These are phyloP conservation scores for Acanthamoeba triangularis DNA, from an alignment of 208 protist genomes.

Conservation along the genomic window DNA sequence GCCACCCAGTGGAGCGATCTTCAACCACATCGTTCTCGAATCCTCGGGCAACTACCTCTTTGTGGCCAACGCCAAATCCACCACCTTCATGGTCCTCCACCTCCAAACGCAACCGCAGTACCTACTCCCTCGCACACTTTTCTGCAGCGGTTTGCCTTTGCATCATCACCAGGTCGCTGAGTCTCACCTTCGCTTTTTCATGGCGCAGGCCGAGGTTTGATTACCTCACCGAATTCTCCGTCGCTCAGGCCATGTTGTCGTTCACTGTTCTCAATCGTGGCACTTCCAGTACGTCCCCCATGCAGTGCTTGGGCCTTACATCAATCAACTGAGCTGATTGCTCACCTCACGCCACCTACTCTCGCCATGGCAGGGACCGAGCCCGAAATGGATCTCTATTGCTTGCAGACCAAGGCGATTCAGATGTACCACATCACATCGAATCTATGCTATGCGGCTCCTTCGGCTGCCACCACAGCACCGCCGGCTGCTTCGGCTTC, in stretches of 20 bases:
- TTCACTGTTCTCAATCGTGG: conserved; percentile 45
- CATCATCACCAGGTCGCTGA: not conserved
- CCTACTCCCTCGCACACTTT: not conserved
- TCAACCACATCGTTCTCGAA: conserved; percentile 64
- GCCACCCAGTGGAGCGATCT: conserved; percentile 5
- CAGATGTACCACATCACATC: conserved; percentile 73
- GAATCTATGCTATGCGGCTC: not conserved
- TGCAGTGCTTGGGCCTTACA: not conserved
- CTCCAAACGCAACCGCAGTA: conserved; percentile 33
- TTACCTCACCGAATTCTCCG: conserved; percentile 41
- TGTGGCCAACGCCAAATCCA: conserved; percentile 52
- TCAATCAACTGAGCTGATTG: not conserved
- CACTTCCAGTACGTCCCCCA: not conserved
- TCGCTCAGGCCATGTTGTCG: conserved; percentile 6
- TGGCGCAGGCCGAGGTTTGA: conserved; percentile 32
- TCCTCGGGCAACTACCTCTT: conserved; percentile 52
- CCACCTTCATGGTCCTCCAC: conserved; percentile 66
- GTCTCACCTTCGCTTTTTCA: not conserved
- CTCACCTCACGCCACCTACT: not conserved
- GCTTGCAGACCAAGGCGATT: conserved; percentile 72
- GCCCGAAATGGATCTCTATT: conserved; percentile 57
- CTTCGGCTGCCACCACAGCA: not conserved
- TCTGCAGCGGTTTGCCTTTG: not conserved
- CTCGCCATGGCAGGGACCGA: not conserved
- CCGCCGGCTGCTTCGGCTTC: not conserved